A percentile compares a stretch with the other conserved stretches of the same genome.
Evolutionary conservation across 2,329 filamentous ascomycete species (phyloP).

Genomic region (Diplodia scrobiculata): DNA sequence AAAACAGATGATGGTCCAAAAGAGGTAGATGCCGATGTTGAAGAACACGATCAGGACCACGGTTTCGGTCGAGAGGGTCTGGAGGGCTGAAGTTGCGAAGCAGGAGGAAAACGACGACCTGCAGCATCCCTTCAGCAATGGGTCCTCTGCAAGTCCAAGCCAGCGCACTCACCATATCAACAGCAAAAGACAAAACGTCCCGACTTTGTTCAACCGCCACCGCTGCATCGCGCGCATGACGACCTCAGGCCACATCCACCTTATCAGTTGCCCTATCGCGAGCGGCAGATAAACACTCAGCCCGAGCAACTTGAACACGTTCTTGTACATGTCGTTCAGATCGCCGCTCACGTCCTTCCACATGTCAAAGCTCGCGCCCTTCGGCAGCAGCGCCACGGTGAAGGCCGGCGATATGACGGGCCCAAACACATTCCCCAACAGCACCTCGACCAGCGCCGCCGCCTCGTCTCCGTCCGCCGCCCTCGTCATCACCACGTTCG

Average conservation of each 20-base stretch:
- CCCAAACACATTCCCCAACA: constrained; percentile 28
- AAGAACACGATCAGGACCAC: constrained; percentile 27
- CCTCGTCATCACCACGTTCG: constrained; percentile 28
- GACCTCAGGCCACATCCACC: constrained; percentile 24
- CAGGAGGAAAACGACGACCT: constrained; percentile 28
- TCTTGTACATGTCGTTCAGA: constrained; percentile 26
- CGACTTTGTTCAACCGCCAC: constrained; percentile 19
- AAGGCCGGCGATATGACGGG: constrained; percentile 22
- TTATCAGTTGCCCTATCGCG: constrained; percentile 14
- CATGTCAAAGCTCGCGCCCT: constrained; percentile 7
- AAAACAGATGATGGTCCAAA: constrained; percentile 28
- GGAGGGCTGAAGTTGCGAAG: constrained; percentile 24
- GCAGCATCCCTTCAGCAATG: neutral
- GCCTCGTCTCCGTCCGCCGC: constrained; percentile 26
- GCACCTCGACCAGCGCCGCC: constrained; percentile 27
- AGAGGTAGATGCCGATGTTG: constrained; percentile 28
- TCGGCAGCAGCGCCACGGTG: constrained; percentile 27
- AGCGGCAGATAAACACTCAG: constrained; percentile 28
- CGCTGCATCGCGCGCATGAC: constrained; percentile 1
- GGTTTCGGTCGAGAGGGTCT: constrained; percentile 14
- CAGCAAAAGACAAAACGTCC: constrained; percentile 24
- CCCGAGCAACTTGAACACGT: constrained; percentile 25
- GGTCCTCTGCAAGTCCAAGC: neutral
- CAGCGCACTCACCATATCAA: constrained; percentile 21
- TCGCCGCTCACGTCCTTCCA: constrained; percentile 21